Conservation (phyloP, 163 green algal genomes). For the Chlamydomonas reinhardtii region DNA sequence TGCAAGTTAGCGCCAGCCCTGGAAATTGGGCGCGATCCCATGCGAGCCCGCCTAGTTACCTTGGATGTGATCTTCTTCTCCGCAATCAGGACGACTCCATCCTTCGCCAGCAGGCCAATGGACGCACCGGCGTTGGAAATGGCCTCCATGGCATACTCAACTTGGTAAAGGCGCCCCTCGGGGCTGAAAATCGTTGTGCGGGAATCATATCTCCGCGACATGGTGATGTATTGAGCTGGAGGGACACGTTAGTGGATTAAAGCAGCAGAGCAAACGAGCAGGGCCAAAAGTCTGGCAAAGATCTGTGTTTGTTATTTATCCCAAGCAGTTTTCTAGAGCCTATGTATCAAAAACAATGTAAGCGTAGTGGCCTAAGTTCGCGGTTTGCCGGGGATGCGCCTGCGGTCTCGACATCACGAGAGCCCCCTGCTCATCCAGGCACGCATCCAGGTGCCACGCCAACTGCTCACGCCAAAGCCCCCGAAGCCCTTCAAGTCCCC, state of each 20-base stretch:
- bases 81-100: conserved; percentile 95
- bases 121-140: conserved; percentile 98
- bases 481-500: too few relatives aligned
- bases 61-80: conserved; percentile 99
- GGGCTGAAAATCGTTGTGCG: conserved; percentile 98
- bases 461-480: too few relatives aligned
- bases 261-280: not conserved
- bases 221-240: not conserved
- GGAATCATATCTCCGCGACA: conserved; percentile 88
- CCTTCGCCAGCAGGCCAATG: conserved; percentile 92
- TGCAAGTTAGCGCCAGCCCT: too few relatives aligned
- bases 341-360: too few relatives aligned
- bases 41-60: conserved; percentile 57
- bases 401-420: too few relatives aligned
- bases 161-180: conserved; percentile 89
- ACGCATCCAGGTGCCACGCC: too few relatives aligned
- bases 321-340: too few relatives aligned
- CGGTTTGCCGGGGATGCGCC: too few relatives aligned
- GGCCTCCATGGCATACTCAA: conserved; percentile 99
- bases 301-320: not conserved
- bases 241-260: not conserved
- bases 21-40: too few relatives aligned
- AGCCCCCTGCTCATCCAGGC: too few relatives aligned
- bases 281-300: not conserved
- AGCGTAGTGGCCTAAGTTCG: too few relatives aligned